A percentile compares a stretch with the other conserved stretches of the same genome.
These are phyloP conservation scores for Hypoxylon sp. DNA, from an alignment of 2,329 filamentous ascomycete genomes.

Conservation along the genomic window DNA sequence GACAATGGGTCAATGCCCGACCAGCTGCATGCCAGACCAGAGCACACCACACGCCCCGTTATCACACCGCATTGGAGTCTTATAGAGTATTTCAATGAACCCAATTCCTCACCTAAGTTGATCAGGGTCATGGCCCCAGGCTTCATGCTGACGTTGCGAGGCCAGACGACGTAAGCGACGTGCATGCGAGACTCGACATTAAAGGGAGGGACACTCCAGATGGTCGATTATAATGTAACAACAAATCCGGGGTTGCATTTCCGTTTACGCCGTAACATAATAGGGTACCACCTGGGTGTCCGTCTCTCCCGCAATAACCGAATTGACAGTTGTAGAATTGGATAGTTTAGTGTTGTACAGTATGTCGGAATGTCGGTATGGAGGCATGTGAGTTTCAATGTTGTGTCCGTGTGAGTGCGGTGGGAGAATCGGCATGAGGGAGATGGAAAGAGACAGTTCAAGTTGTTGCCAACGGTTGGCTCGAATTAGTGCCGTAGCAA, in stretches of 20 bases:
- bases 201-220: slow-evolving; percentile 28
- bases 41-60: slow-evolving; percentile 19
- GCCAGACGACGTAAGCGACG: slow-evolving; percentile 35
- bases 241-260: slow-evolving; percentile 40
- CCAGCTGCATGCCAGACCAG: slow-evolving; percentile 39
- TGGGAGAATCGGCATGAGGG: slow-evolving; percentile 20
- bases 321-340: slow-evolving; percentile 8
- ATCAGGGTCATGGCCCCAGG: slow-evolving; percentile 43
- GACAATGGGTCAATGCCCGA: slow-evolving; percentile 39
- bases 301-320: background rate
- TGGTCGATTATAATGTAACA: slow-evolving; percentile 37
- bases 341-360: slow-evolving; percentile 1
- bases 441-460: slow-evolving; percentile 12
- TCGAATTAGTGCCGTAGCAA: slow-evolving; percentile 46
- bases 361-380: slow-evolving; percentile 3
- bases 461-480: slow-evolving; percentile 28
- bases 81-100: slow-evolving; percentile 11
- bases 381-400: background rate
- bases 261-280: slow-evolving; percentile 44
- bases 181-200: slow-evolving; percentile 29
- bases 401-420: background rate
- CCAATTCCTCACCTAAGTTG: slow-evolving; percentile 44
- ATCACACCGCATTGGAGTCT: slow-evolving; percentile 25
- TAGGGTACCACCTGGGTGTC: slow-evolving; percentile 23
- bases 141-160: slow-evolving; percentile 43